Evolutionary conservation across 495 filamentous ascomycete genomes (phyloP), one percentile per base, ranked within the genome.

Genomic region (Pyrenula massariospora): DNA sequence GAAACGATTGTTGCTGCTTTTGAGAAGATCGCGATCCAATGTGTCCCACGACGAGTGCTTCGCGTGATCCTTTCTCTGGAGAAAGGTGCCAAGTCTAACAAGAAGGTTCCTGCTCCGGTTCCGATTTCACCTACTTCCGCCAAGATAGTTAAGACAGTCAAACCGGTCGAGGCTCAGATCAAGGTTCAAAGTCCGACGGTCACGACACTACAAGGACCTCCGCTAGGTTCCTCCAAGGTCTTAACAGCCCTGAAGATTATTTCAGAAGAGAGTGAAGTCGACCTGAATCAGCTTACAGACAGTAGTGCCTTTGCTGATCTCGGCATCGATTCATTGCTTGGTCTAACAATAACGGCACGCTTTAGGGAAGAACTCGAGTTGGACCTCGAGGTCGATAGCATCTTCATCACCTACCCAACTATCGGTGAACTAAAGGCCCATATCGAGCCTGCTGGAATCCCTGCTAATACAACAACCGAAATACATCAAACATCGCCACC

Each of bases 11-110:
- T n/a, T n/a, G n/a, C n/a, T n/a, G n/a, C n/a, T n/a, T n/a, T n/a
- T n/a, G n/a, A n/a, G n/a, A n/a, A n/a, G n/a, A n/a, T n/a, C n/a
- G n/a, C n/a, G n/a, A 88, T 88, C 74, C 78, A 83, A 69, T 73
- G 76, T 54, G 76, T 89, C 31, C 77, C 84, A 22, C 78, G 85
- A 54, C 80, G 78, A 66, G 75, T 88, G 15, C 74, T 89, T 48
- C 84, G 88, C 63, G 75, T 75, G 54, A 69, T 83, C 24, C 74
- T 89, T 54, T 84, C 85, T 47, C 58, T 81, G 81, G 22, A 52
- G 20, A 19, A 5, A 8, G n/a, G 50, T 8, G 20, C 19, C 50
- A 52, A 58, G 24, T 49, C 24, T 24, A 12, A 58, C 21, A 56
- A 23, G 42, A 51, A 58, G 53, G 52, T 56, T 22, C n/a, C 53